phyloP scores from a whole-genome alignment of 352 stramenopile species.

The Phytophthora brassicae region DNA sequence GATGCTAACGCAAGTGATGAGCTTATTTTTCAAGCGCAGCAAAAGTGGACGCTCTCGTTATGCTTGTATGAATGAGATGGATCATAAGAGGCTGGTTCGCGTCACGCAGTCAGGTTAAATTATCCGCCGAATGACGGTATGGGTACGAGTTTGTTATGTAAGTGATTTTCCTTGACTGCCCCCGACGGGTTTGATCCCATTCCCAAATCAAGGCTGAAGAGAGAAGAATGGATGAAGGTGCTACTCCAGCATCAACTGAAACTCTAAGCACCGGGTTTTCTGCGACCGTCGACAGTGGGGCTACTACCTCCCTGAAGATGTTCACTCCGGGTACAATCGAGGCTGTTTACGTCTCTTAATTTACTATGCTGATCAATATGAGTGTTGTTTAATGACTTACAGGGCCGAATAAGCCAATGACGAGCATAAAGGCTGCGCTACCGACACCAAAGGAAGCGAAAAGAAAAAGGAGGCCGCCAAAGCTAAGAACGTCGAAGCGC shows the following conservation, averaged over 20 bases:
- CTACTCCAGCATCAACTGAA: background rate
- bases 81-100: background rate
- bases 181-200: background rate
- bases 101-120: background rate
- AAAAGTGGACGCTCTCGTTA: no score
- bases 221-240: background rate
- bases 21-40: no score
- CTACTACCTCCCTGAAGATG: background rate
- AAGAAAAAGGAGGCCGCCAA: background rate
- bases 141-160: background rate
- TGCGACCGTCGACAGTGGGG: background rate
- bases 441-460: background rate
- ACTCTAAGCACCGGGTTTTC: background rate
- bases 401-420: background rate
- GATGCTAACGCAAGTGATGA: no score
- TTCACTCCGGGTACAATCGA: background rate
- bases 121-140: background rate
- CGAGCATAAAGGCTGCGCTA: background rate
- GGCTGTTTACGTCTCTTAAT: background rate
- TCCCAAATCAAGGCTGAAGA: background rate
- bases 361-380: background rate
- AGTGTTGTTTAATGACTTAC: background rate
- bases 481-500: background rate
- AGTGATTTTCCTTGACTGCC: background rate
- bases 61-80: no score